These are phyloP conservation scores for Fusarium sp. DNA, from an alignment of 2,329 filamentous ascomycete genomes.

Conservation along the genomic window DNA sequence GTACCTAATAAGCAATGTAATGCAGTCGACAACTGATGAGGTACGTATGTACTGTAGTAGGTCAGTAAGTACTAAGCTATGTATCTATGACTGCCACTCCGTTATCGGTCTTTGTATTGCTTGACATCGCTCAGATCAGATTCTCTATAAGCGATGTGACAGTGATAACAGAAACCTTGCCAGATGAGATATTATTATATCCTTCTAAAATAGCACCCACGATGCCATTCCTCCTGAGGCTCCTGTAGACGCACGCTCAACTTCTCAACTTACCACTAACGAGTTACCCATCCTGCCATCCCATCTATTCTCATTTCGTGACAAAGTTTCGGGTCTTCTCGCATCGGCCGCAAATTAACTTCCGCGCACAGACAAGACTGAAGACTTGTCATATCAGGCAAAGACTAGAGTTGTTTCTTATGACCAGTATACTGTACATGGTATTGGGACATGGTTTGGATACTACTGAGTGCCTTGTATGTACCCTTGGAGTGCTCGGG, in stretches of 20 bases:
- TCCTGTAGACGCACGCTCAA: background rate
- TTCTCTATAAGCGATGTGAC: constrained; percentile 26
- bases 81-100: background rate
- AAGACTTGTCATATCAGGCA: constrained; percentile 5
- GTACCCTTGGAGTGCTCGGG: constrained; percentile 3
- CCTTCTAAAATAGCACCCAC: background rate
- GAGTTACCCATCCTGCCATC: too few relatives aligned
- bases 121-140: background rate
- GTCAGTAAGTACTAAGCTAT: too few relatives aligned
- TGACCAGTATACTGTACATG: background rate
- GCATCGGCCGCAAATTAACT: constrained; percentile 39
- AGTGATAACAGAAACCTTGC: constrained; percentile 16
- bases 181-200: constrained; percentile 1
- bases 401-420: background rate
- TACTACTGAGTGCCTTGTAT: background rate
- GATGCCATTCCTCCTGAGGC: constrained; percentile 3
- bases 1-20: background rate
- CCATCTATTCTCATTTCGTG: constrained; percentile 8
- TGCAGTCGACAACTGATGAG: background rate
- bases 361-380: constrained; percentile 41
- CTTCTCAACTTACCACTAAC: background rate
- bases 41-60: background rate
- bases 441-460: background rate
- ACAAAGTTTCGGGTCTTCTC: constrained; percentile 11
- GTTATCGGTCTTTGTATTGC: constrained; percentile 10